Evolutionary conservation across 345 rosid genomes (phyloP).

Genomic region (Microcos paniculata): DNA sequence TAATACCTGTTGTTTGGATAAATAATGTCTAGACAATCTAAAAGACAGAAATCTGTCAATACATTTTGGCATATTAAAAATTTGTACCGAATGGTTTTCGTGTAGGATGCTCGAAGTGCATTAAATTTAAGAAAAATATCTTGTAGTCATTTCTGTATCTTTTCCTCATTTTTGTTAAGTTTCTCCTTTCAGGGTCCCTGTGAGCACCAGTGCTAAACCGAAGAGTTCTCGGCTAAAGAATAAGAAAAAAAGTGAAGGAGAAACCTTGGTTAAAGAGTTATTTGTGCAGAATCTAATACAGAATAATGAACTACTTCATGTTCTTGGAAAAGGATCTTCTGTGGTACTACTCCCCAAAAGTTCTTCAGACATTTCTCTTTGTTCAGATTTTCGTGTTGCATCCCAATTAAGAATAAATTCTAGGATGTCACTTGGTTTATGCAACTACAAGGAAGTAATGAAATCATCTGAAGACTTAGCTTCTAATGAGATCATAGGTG

Average conservation of each 20-base stretch:
- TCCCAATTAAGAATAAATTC: conserved; percentile 52
- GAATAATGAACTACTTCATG: conserved; percentile 65
- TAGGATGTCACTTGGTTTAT: conserved; percentile 29
- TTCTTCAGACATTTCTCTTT: conserved; percentile 68
- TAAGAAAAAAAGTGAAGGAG: conserved; percentile 88
- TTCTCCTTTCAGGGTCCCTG: conserved; percentile 58
- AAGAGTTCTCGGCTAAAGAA: conserved; percentile 92
- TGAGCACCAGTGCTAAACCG: conserved; percentile 53
- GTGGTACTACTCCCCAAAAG: conserved; percentile 72
- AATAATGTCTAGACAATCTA: neutral
- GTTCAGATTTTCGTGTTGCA: conserved; percentile 70
- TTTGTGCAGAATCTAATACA: conserved; percentile 68
- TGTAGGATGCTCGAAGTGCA: conserved; percentile 6
- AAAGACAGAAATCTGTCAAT: neutral
- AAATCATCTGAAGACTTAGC: conserved; percentile 37
- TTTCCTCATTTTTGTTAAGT: conserved; percentile 17
- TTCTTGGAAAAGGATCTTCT: conserved; percentile 79
- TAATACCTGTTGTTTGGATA: too few species aligned
- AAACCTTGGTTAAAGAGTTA: conserved; percentile 70
- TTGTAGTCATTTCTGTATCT: neutral
- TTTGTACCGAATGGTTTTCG: conserved; percentile 4
- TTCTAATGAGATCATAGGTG: conserved; percentile 31
- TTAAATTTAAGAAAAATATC: neutral
- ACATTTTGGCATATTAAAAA: neutral
- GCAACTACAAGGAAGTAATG: conserved; percentile 34